Conservation (phyloP, 805 yeast genomes). For the Monosporozyma aquatica region DNA sequence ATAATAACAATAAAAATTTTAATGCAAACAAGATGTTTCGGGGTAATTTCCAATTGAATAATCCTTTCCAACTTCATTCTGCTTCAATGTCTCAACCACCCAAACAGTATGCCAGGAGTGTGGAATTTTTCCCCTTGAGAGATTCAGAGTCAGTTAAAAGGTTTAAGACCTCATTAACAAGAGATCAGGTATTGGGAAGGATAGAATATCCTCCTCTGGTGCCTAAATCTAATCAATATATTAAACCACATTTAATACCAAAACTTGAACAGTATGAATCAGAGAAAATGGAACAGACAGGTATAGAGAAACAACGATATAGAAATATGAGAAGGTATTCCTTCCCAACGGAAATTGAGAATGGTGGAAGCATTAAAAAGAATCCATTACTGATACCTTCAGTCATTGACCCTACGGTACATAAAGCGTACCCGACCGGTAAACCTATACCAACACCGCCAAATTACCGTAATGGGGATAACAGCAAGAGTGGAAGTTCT, state of each 20-base stretch:
- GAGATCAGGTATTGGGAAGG: background rate
- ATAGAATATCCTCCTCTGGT: background rate
- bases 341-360: background rate
- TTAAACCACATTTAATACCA: conserved; percentile 6
- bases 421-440: too few relatives aligned
- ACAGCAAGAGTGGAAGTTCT: background rate
- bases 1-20: background rate
- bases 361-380: background rate
- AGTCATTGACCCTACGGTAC: background rate
- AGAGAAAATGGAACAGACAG: too few relatives aligned
- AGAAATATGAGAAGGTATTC: background rate
- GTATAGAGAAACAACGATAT: too few relatives aligned
- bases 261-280: background rate
- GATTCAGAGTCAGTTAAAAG: background rate
- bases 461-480: background rate
- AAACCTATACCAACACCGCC: too few relatives aligned
- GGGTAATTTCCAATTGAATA: background rate
- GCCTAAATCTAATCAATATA: conserved; percentile 4
- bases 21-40: background rate
- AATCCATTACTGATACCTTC: background rate
- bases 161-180: background rate
- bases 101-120: background rate
- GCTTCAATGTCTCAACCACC: too few relatives aligned
- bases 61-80: background rate
- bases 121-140: background rate